These are phyloP conservation scores for Paraphaeosphaeria minitans DNA, from an alignment of 2,329 filamentous ascomycete species.

Conservation along the genomic window DNA sequence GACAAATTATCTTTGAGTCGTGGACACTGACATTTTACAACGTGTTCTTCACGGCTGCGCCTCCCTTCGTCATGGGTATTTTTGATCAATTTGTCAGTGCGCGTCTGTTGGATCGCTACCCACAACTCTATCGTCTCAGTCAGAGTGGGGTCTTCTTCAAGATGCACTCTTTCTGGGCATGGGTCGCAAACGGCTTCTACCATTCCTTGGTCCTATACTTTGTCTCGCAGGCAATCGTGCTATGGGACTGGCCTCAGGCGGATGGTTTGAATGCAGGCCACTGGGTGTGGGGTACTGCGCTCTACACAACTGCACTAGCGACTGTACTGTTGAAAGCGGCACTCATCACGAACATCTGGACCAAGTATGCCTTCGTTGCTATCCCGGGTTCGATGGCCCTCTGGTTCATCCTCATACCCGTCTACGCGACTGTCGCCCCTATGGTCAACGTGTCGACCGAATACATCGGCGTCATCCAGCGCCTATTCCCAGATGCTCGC, in stretches of 20 bases:
- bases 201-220: conserved; percentile 95
- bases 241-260: conserved; percentile 74
- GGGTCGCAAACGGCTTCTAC: conserved; percentile 94
- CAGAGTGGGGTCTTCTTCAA: conserved; percentile 95
- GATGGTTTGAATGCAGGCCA: conserved; percentile 87
- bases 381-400: conserved; percentile 92
- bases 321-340: conserved; percentile 95
- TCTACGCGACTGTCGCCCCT: conserved; percentile 85
- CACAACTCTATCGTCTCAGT: conserved; percentile 90
- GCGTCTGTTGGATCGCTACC: conserved; percentile 89
- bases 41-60: conserved; percentile 94
- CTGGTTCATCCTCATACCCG: conserved; percentile 88
- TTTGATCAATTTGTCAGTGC: conserved; percentile 98
- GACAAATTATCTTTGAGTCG: conserved; percentile 97
- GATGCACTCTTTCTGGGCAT: conserved; percentile 87
- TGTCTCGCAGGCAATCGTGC: conserved; percentile 79
- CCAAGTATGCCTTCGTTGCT: conserved; percentile 93
- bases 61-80: conserved; percentile 91
- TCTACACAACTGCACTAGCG: conserved; percentile 91
- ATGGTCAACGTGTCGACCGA: conserved; percentile 80
- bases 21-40: conserved; percentile 99
- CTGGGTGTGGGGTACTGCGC: conserved; percentile 96
- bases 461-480: conserved; percentile 81
- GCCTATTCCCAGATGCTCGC: conserved; percentile 77
- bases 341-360: conserved; percentile 96